Evolutionary conservation across 805 yeast species (phyloP).

Genomic region (Ogataea philodendri): DNA sequence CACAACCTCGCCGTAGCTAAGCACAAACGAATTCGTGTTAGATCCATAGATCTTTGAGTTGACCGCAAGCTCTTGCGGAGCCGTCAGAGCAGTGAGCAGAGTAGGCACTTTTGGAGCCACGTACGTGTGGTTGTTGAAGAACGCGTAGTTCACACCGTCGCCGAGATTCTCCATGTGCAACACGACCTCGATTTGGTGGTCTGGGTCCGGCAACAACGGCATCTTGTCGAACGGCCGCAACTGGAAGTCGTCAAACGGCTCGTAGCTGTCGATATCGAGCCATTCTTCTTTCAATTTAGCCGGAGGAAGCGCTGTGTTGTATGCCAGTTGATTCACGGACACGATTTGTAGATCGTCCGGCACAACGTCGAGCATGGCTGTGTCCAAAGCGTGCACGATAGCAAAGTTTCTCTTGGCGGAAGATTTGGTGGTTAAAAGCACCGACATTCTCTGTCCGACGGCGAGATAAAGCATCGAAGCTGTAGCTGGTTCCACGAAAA

Average conservation of each 20-base stretch:
- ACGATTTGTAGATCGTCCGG: constrained; percentile 57
- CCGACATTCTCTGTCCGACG: constrained; percentile 80
- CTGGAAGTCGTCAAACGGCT: constrained; percentile 46
- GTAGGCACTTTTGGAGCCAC: constrained; percentile 71
- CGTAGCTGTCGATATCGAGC: constrained; percentile 27
- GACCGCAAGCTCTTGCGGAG: constrained; percentile 51
- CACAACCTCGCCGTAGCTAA: constrained; percentile 60
- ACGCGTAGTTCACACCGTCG: constrained; percentile 74
- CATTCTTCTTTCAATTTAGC: constrained; percentile 18
- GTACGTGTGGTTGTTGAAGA: constrained; percentile 66
- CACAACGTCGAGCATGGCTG: constrained; percentile 65
- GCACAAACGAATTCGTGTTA: constrained; percentile 60
- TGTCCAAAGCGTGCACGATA: constrained; percentile 60
- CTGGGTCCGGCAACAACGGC: constrained; percentile 55
- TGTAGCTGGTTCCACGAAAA: constrained; percentile 55
- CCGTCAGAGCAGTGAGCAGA: constrained; percentile 56
- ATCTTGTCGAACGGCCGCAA: constrained; percentile 40
- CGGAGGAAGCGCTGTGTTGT: constrained; percentile 37
- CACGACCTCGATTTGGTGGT: constrained; percentile 55
- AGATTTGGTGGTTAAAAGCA: constrained; percentile 57
- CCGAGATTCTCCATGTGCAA: constrained; percentile 67
- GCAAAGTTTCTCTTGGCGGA: constrained; percentile 47
- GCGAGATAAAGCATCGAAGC: constrained; percentile 60
- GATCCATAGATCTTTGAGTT: constrained; percentile 70
- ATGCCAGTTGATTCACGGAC: constrained; percentile 55